These are phyloP conservation scores for Ambrosia trifida DNA, from an alignment of 129 eudicot genomes.

Conservation along the genomic window DNA sequence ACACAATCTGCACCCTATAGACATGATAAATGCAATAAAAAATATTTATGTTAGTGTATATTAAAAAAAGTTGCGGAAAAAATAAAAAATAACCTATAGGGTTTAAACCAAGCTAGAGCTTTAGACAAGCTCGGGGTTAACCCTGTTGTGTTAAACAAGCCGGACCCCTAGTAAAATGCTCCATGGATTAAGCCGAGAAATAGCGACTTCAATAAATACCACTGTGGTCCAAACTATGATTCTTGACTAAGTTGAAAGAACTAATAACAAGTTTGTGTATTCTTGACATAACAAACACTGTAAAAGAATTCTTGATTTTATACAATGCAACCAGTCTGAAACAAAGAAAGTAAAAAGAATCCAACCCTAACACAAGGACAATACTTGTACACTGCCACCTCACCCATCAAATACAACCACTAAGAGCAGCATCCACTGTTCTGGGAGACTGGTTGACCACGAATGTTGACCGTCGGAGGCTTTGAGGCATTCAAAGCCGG, in stretches of 20 bases:
- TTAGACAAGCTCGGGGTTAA: too few species aligned
- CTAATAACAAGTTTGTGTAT: conserved; percentile 19
- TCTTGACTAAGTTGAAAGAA: background rate
- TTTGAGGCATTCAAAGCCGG: conserved; percentile 59
- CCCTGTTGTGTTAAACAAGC: too few species aligned
- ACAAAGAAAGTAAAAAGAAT: conserved; percentile 29
- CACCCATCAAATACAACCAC: conserved; percentile 32
- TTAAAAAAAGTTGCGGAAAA: too few species aligned
- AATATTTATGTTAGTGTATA: too few species aligned
- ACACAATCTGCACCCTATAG: too few species aligned
- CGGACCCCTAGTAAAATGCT: too few species aligned
- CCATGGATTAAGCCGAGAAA: too few species aligned
- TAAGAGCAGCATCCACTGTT: conserved; percentile 83
- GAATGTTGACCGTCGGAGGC: conserved; percentile 81
- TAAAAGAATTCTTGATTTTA: conserved; percentile 29
- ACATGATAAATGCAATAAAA: too few species aligned
- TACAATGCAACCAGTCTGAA: conserved; percentile 34
- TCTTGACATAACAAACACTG: conserved; percentile 15
- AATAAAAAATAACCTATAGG: too few species aligned
- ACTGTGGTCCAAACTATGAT: too few species aligned
- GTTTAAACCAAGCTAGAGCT: too few species aligned
- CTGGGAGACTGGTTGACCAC: conserved; percentile 85
- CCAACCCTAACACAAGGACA: conserved; percentile 37
- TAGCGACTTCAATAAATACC: too few species aligned
- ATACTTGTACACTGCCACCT: conserved; percentile 38